Base-by-base conservation (phyloP, 345 rosid genomes). In the Citrus glauca region DNA sequence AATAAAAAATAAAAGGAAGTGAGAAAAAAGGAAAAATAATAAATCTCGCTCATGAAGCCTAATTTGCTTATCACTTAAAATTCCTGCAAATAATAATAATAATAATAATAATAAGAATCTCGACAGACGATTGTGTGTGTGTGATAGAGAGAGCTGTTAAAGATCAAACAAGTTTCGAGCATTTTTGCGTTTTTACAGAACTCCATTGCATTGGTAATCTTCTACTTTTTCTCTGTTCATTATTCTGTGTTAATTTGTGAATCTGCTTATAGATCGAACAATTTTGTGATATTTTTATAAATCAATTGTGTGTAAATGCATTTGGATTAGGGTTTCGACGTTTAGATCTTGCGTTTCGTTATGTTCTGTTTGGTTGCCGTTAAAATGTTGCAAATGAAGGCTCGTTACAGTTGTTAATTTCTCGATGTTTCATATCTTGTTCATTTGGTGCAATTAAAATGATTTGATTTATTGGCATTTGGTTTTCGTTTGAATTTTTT, bases 291-390 rank as follows among this genome's bases (percentile, higher is more conserved):
- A 3, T 45, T 45, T 45, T 45, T 45, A 13, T 45, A 45, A 45
- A 5, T 45, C 50, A 11, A 45, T 11, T 45, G 17, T 3, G 22
- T 9, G 53, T 55, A 61, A 17, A 57, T 57, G 28, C n/a, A 24
- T n/a, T 17, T 40, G 32, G 50, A 64, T 61, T 45, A 20, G 19
- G 40, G 69, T 28, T 74, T 42, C 50, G 64, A 9, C 20, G 14
- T 45, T 66, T 48, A 64, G 78, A 74, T 74, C 78, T 74, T 65
- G 69, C 69, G 33, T 38, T 59, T 59, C 6, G 4, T 57, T 22
- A 2, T 61, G 37, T 56, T 38, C 37, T 38, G 32, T 24, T 72
- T 37, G 53, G 33, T 59, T 59, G 3, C 32, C 24, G 11, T 2
- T 33, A 38, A 45, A 74, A 75, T 63, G 77, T 40, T 4, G 71